Evolutionary conservation across 371 early-diverging fungal genomes (phyloP).

Genomic region (Pancytospora epiphaga): DNA sequence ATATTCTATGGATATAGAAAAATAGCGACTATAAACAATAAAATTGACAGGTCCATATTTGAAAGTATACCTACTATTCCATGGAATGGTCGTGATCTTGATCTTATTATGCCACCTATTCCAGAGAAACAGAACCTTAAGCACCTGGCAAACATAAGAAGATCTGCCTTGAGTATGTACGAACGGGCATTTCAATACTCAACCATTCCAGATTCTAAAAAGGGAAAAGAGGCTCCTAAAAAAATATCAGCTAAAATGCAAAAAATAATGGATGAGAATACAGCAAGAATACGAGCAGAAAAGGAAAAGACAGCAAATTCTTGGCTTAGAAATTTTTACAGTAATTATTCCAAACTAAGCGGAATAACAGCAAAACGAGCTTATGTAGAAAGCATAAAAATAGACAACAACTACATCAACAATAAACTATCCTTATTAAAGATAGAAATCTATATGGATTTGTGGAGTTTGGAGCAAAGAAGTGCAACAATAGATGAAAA

Average conservation of each 20-base stretch:
- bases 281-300: conserved; percentile 47
- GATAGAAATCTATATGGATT: conserved; percentile 58
- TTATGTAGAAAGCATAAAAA: conserved; percentile 46
- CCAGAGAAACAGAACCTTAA: conserved; percentile 12
- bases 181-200: conserved; percentile 39
- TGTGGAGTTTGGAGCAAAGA: conserved; percentile 58
- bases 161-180: conserved; percentile 46
- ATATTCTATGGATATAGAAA: background rate
- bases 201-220: conserved; percentile 16
- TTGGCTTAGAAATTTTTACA: conserved; percentile 54
- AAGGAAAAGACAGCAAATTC: conserved; percentile 48
- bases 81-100: conserved; percentile 15
- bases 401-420: conserved; percentile 41
- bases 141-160: conserved; percentile 42
- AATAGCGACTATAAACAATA: background rate
- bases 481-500: conserved; percentile 49
- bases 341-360: conserved; percentile 44
- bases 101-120: conserved; percentile 22
- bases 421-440: conserved; percentile 51
- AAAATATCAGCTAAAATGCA: conserved; percentile 54
- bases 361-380: conserved; percentile 40
- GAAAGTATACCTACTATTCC: background rate
- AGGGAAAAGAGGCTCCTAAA: conserved; percentile 29
- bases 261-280: conserved; percentile 56
- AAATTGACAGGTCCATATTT: background rate